Percentiles rank a stretch among this genome's conserved stretches.
Evolutionary conservation across 495 filamentous ascomycete species (phyloP).

Genomic region (Poronia punctata): DNA sequence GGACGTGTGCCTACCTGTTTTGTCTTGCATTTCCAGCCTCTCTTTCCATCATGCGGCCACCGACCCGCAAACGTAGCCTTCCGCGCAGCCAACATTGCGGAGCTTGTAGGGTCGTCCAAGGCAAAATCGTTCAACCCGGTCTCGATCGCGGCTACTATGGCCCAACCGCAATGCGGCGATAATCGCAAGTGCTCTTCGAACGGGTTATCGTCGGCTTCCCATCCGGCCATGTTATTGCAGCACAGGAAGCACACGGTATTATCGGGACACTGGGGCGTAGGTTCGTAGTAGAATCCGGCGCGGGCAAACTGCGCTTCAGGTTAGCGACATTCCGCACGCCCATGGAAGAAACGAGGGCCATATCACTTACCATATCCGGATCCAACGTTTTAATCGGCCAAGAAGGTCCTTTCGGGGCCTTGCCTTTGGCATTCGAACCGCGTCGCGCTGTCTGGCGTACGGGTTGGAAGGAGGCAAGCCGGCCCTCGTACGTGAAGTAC

Average conservation of each 20-base stretch:
- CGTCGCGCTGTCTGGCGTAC: slow-evolving; percentile 54
- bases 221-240: slow-evolving; percentile 70
- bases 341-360: slow-evolving; percentile 5
- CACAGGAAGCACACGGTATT: slow-evolving; percentile 89
- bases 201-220: slow-evolving; percentile 79
- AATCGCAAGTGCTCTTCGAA: slow-evolving; percentile 78
- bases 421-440: slow-evolving; percentile 56
- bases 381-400: slow-evolving; percentile 72
- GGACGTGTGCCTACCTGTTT: slow-evolving; percentile 63
- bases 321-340: not conserved
- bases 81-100: slow-evolving; percentile 65
- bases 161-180: slow-evolving; percentile 78
- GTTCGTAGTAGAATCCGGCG: slow-evolving; percentile 86
- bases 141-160: slow-evolving; percentile 67
- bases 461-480: slow-evolving; percentile 66
- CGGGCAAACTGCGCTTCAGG: slow-evolving; percentile 58
- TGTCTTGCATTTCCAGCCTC: slow-evolving; percentile 79
- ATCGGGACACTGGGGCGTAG: slow-evolving; percentile 64
- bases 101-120: slow-evolving; percentile 65
- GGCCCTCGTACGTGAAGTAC: slow-evolving; percentile 57
- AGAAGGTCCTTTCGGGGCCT: slow-evolving; percentile 47
- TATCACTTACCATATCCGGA: slow-evolving; percentile 52
- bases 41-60: slow-evolving; percentile 88
- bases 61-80: slow-evolving; percentile 65
- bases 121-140: slow-evolving; percentile 54